These are phyloP conservation scores for Corchorus capsularis DNA, from an alignment of 345 rosid genomes.

Conservation along the genomic window DNA sequence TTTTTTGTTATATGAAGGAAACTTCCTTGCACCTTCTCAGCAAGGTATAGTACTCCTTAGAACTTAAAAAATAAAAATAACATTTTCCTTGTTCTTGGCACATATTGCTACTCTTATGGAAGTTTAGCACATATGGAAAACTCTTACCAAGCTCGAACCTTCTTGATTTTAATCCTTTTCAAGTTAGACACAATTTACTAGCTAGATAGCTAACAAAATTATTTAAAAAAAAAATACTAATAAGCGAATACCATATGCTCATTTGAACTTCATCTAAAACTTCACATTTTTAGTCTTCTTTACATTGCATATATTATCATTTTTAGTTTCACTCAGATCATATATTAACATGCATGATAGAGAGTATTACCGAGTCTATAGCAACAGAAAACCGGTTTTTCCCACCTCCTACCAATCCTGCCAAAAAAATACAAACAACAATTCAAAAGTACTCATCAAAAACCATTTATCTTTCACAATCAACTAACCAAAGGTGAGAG, in stretches of 20 bases:
- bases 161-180: not conserved
- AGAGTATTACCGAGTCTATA: slow-evolving; percentile 68
- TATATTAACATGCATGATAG: not conserved
- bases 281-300: not conserved
- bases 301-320: not conserved
- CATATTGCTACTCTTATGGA: slow-evolving; percentile 1
- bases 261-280: not conserved
- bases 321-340: not conserved
- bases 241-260: slow-evolving; percentile 1
- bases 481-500: not conserved
- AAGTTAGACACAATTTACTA: not conserved
- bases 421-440: slow-evolving; percentile 34
- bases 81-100: not conserved
- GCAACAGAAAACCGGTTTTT: slow-evolving; percentile 71
- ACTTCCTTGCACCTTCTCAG: slow-evolving; percentile 18
- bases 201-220: slow-evolving; percentile 11
- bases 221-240: slow-evolving; percentile 3
- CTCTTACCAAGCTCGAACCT: slow-evolving; percentile 10
- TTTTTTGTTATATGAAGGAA: slow-evolving; percentile 10
- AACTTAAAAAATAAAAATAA: not conserved
- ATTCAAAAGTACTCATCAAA: not conserved
- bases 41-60: not conserved
- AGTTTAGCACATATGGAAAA: not conserved
- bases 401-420: slow-evolving; percentile 66
- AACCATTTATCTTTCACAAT: not conserved